These are phyloP conservation scores for Botrytis galanthina DNA, from an alignment of 2,329 filamentous ascomycete genomes.

Conservation along the genomic window DNA sequence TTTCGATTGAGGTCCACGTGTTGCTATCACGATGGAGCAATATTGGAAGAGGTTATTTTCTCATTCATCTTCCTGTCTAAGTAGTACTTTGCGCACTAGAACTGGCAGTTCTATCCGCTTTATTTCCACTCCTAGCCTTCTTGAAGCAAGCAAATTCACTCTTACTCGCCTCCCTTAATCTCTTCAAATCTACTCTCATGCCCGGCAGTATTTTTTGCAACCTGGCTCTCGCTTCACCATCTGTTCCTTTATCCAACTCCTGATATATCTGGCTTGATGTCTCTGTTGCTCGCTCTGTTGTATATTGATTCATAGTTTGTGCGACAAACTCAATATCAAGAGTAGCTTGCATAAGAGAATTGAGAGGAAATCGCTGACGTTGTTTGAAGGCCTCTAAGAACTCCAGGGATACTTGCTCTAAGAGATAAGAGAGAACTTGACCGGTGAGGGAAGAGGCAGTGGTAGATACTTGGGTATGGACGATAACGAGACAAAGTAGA, in stretches of 20 bases:
- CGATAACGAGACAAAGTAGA: slow-evolving; percentile 79
- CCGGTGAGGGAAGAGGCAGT: slow-evolving; percentile 73
- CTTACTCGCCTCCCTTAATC: slow-evolving; percentile 74
- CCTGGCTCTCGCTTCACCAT: slow-evolving; percentile 75
- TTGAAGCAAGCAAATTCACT: slow-evolving; percentile 87
- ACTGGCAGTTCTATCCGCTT: slow-evolving; percentile 16
- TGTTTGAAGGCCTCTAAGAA: slow-evolving; percentile 78
- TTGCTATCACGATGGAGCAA: neutral
- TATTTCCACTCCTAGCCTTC: slow-evolving; percentile 43
- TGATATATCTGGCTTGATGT: slow-evolving; percentile 89
- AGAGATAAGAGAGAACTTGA: slow-evolving; percentile 80
- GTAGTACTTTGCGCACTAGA: neutral
- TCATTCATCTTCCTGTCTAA: neutral
- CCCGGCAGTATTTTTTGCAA: slow-evolving; percentile 86
- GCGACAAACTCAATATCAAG: slow-evolving; percentile 96
- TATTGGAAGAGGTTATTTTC: neutral
- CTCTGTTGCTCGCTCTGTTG: slow-evolving; percentile 75
- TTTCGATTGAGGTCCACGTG: neutral
- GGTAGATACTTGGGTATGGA: slow-evolving; percentile 86
- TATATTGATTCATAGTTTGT: slow-evolving; percentile 88
- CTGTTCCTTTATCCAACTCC: slow-evolving; percentile 83
- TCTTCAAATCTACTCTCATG: slow-evolving; percentile 85
- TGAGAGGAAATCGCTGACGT: slow-evolving; percentile 67
- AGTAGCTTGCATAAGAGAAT: slow-evolving; percentile 92
- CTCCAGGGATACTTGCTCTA: slow-evolving; percentile 76